Conservation (phyloP, 2,329 filamentous ascomycete species). For the Fusarium buxicola region DNA sequence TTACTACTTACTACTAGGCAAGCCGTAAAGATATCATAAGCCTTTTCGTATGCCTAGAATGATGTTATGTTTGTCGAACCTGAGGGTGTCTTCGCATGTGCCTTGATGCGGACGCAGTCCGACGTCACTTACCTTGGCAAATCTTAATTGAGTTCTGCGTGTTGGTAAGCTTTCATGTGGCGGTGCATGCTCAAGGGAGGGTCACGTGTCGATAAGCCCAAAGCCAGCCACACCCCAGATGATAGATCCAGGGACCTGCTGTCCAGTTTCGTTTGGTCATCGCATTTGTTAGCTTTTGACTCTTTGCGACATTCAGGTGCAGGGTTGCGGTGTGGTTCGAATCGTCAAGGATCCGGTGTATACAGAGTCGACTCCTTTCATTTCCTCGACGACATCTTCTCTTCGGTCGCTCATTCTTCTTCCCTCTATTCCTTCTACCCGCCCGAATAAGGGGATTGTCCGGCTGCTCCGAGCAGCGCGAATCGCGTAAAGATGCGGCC, state of each 20-base stretch:
- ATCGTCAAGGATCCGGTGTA: conserved; percentile 7
- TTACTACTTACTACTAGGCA: no score
- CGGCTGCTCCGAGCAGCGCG: conserved; percentile 42
- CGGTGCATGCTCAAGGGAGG: conserved; percentile 2
- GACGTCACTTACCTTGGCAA: not conserved
- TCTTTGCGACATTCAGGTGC: conserved; percentile 26
- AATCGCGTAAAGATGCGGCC: conserved; percentile 48
- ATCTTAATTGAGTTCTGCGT: not conserved
- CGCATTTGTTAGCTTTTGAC: conserved; percentile 17
- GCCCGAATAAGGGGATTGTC: conserved; percentile 26
- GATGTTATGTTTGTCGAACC: no score
- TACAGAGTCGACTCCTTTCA: conserved; percentile 5
- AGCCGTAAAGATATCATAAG: no score
- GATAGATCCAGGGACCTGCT: conserved; percentile 25
- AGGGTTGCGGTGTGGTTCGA: conserved; percentile 25
- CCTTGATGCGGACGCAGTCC: no score
- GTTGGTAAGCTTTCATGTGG: conserved; percentile 4
- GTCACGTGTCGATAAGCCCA: conserved; percentile 42
- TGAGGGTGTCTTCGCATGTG: no score
- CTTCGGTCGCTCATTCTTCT: not conserved
- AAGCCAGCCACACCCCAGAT: conserved; percentile 22
- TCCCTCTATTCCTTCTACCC: not conserved
- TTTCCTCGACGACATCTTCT: not conserved
- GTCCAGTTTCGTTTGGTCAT: conserved; percentile 38
- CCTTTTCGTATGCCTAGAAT: no score